Evolutionary conservation across 108 stramenopile genomes (phyloP).

Genomic region (Epithemia pelagica): DNA sequence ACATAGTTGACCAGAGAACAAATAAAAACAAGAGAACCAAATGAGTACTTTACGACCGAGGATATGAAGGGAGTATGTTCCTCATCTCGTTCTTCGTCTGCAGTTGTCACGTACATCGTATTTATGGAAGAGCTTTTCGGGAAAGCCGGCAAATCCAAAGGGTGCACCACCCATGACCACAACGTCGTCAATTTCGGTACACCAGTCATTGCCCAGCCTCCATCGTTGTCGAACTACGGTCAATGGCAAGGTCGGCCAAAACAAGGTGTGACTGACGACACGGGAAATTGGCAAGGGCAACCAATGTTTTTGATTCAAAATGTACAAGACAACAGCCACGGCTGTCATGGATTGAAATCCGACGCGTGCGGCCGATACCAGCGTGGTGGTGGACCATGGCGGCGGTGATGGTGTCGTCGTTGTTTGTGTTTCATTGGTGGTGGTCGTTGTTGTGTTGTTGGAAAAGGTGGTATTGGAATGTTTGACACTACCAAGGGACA

Average conservation of each 20-base stretch:
- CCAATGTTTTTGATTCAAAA: slow-evolving; percentile 71
- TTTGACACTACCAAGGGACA: no score
- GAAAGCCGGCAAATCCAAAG: slow-evolving; percentile 54
- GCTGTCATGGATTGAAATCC: slow-evolving; percentile 11
- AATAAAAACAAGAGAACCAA: background rate
- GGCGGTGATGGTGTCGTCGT: background rate
- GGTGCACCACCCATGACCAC: slow-evolving; percentile 81
- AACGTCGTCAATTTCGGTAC: slow-evolving; percentile 61
- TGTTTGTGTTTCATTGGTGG: no score
- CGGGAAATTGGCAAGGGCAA: slow-evolving; percentile 52
- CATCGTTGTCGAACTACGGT: slow-evolving; percentile 50
- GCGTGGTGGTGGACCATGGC: background rate
- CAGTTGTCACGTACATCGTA: slow-evolving; percentile 25
- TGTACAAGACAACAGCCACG: slow-evolving; percentile 57
- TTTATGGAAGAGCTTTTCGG: slow-evolving; percentile 46
- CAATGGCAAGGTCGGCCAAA: slow-evolving; percentile 82
- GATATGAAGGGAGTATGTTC: no score
- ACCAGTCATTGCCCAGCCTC: slow-evolving; percentile 48
- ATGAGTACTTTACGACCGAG: no score
- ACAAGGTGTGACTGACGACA: slow-evolving; percentile 53
- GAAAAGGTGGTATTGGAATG: no score
- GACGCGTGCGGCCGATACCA: background rate
- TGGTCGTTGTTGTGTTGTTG: no score
- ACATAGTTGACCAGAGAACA: background rate
- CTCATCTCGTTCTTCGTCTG: no score